Conservation (phyloP, 768 basidiomycete genomes). For the Clitopilus passeckerianus region DNA sequence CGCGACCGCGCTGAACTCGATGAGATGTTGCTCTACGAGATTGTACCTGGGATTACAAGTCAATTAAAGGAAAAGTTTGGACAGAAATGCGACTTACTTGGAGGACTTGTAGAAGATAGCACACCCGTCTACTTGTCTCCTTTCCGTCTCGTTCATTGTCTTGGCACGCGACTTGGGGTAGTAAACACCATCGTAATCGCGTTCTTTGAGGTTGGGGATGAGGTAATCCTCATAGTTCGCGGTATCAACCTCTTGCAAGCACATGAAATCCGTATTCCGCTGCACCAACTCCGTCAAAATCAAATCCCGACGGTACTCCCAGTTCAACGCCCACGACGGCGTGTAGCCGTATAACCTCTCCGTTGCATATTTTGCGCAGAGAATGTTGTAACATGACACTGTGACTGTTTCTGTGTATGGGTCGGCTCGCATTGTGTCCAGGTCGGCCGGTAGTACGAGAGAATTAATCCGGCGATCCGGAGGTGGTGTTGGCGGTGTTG, state of each 20-base stretch:
- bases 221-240: conserved; percentile 93
- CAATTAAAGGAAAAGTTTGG: neutral
- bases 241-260: conserved; percentile 93
- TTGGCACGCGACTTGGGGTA: conserved; percentile 91
- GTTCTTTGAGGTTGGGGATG: conserved; percentile 58
- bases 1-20: conserved; percentile 91
- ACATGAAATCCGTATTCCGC: conserved; percentile 84
- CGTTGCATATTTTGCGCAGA: conserved; percentile 89
- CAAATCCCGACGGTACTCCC: conserved; percentile 89
- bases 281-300: conserved; percentile 82
- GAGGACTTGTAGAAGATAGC: conserved; percentile 91
- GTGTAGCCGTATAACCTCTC: conserved; percentile 92
- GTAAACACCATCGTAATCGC: conserved; percentile 88
- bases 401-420: conserved; percentile 72
- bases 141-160: conserved; percentile 87
- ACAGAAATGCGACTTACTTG: conserved; percentile 52
- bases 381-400: conserved; percentile 88
- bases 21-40: conserved; percentile 87
- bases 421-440: conserved; percentile 56
- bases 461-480: conserved; percentile 77
- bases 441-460: conserved; percentile 52
- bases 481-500: conserved; percentile 75
- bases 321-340: conserved; percentile 92
- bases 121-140: conserved; percentile 90
- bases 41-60: conserved; percentile 55